Conservation (phyloP, 306 rosid genomes). For the Betula pendula region DNA sequence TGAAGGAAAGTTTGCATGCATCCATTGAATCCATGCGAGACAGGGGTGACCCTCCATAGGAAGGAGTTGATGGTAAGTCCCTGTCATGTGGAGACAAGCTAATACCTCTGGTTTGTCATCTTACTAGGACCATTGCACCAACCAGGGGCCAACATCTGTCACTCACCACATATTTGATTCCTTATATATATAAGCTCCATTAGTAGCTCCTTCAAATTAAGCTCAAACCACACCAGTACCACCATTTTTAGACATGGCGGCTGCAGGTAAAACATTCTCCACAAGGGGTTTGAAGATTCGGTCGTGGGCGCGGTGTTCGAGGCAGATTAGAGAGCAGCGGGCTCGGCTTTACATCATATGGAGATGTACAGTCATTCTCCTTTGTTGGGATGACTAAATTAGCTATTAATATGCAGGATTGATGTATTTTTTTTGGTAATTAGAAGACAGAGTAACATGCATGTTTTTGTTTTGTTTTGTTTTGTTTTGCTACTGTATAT, state of each 20-base stretch:
- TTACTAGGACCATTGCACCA: conserved; percentile 33
- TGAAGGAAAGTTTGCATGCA: not conserved
- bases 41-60: conserved; percentile 43
- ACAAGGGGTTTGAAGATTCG: conserved; percentile 55
- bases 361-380: conserved; percentile 87
- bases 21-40: conserved; percentile 28
- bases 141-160: conserved; percentile 46
- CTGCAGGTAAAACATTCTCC: conserved; percentile 47
- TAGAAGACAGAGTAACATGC: too few relatives aligned
- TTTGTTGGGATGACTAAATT: conserved; percentile 79
- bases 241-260: conserved; percentile 40
- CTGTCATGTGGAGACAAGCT: conserved; percentile 48
- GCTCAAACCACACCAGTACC: too few relatives aligned
- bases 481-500: too few relatives aligned
- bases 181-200: too few relatives aligned
- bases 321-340: conserved; percentile 71
- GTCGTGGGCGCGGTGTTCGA: conserved; percentile 67
- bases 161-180: conserved; percentile 62
- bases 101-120: conserved; percentile 42
- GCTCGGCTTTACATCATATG: conserved; percentile 89
- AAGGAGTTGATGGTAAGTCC: conserved; percentile 54
- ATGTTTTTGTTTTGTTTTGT: too few relatives aligned
- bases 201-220: too few relatives aligned
- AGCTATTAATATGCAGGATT: conserved; percentile 15
- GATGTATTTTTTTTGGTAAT: conserved; percentile 20